Percentiles rank a stretch among this genome's conserved stretches.
Evolutionary conservation across 2,329 filamentous ascomycete genomes (phyloP).

Genomic region (Trichoderma cornu-damae): DNA sequence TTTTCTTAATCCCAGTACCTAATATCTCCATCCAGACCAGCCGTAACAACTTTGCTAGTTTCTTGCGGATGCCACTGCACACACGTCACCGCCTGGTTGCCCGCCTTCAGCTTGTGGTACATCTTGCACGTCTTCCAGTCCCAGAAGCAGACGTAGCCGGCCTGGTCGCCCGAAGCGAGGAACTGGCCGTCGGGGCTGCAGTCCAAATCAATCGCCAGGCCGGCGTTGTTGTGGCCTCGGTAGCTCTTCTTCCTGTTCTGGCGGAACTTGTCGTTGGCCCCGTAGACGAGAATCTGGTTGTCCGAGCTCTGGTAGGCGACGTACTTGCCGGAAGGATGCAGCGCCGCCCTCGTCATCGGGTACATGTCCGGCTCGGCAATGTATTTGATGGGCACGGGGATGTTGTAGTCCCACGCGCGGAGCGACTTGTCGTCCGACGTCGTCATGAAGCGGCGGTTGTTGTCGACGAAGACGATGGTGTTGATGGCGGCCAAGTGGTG

Average conservation of each 20-base stretch:
- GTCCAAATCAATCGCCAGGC: constrained; percentile 84
- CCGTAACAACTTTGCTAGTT: constrained; percentile 87
- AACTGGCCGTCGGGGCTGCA: constrained; percentile 91
- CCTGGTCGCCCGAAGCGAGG: constrained; percentile 78
- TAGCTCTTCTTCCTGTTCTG: constrained; percentile 98
- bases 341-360: constrained; percentile 77
- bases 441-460: constrained; percentile 92
- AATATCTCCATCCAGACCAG: constrained; percentile 81
- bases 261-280: constrained; percentile 88
- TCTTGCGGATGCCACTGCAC: constrained; percentile 97
- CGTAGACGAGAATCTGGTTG: constrained; percentile 96
- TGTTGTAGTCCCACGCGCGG: constrained; percentile 96
- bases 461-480: constrained; percentile 93
- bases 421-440: constrained; percentile 96
- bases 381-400: constrained; percentile 97
- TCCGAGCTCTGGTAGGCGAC: constrained; percentile 90
- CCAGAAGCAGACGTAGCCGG: constrained; percentile 91
- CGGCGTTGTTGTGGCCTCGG: constrained; percentile 91
- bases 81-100: constrained; percentile 76
- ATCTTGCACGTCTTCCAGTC: constrained; percentile 99
- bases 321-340: constrained; percentile 88
- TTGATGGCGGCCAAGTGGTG: constrained; percentile 98
- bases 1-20: constrained; percentile 84
- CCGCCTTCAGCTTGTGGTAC: constrained; percentile 91
- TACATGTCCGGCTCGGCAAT: constrained; percentile 98